A percentile compares a stretch with the other conserved stretches of the same genome.
Evolutionary conservation across 257 asterid genomes (phyloP).

Genomic region (Nicotiana benthamiana): DNA sequence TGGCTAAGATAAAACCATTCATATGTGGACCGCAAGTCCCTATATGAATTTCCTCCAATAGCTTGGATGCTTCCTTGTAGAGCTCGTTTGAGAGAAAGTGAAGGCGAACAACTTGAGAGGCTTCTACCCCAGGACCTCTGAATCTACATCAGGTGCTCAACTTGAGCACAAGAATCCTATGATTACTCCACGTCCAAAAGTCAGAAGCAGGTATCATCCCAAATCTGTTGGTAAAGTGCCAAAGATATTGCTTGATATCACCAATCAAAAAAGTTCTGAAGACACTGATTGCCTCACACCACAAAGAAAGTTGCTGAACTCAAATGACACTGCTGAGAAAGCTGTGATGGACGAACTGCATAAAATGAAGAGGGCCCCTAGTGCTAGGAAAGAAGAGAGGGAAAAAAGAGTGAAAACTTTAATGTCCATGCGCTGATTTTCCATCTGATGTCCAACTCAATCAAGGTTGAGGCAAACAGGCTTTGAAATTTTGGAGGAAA

Average conservation of each 20-base stretch:
- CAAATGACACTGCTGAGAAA: constrained; percentile 59
- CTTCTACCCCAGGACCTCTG: constrained; percentile 39
- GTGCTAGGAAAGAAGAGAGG: constrained; percentile 54
- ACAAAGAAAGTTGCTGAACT: constrained; percentile 54
- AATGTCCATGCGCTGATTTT: constrained; percentile 66
- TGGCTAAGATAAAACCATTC: too few species aligned
- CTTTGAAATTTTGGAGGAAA: constrained; percentile 11
- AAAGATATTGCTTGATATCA: constrained; percentile 55
- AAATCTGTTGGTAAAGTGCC: constrained; percentile 52
- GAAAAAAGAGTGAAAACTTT: constrained; percentile 51
- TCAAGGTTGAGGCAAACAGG: constrained; percentile 47
- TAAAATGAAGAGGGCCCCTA: constrained; percentile 57
- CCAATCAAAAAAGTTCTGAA: constrained; percentile 26
- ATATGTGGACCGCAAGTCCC: too few species aligned
- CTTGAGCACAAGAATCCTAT: constrained; percentile 40
- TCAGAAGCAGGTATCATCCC: constrained; percentile 21
- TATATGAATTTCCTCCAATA: too few species aligned
- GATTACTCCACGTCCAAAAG: constrained; percentile 37
- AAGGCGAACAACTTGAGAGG: constrained; percentile 44
- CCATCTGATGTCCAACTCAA: constrained; percentile 18
- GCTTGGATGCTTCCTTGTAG: too few species aligned
- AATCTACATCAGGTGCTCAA: constrained; percentile 45
- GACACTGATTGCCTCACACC: constrained; percentile 49
- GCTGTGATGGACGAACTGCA: constrained; percentile 65
- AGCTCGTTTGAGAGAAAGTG: constrained; percentile 39